Evolutionary conservation across 345 rosid genomes (phyloP), one percentile per base, ranked within the genome.

Genomic region (Arabidopsis suecica): DNA sequence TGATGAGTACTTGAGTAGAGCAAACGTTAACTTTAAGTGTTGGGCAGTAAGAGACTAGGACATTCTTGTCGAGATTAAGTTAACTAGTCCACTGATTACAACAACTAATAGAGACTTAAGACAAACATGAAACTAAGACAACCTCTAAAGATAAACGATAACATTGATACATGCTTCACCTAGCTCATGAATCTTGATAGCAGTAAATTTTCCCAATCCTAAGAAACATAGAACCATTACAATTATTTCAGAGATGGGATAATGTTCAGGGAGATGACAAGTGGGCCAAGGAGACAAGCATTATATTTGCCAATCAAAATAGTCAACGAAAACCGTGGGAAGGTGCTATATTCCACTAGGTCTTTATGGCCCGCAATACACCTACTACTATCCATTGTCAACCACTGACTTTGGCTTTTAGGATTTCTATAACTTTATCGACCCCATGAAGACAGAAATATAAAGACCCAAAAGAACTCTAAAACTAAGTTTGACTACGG

Each of bases 371-470:
- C 60, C 62, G 20, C 73, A 67, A 32, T 59, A 13, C 64, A 68
- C 58, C 79, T 69, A 76, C 75, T 45, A 12, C 75, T 36, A 23
- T 25, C 18, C 13, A 69, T 3, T 61, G 69, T 61, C 74, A 76
- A 69, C 65, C 50, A 76, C 57, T 61, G 75, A 54, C 65, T 62
- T 62, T 34, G 22, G 41, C 40, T 67, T 67, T 48, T 18, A 38
- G 45, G 34, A 40, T 18, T 49, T 11, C 53, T 23, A 33, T 34
- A 51, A 34, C 69, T 75, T 53, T 61, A 61, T 33, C 63, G 33
- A 68, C 14, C 3, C 6, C 0, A 62, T 54, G 60, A 28, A 62
- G 65, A 54, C 40, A n/a, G 13, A 47, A 13, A 44, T 20, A 25
- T 11, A 4, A 62, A 34, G 47, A 49, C 41, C 23, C 37, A 18